A percentile compares a stretch with the other conserved stretches of the same genome.
phyloP scores from a whole-genome alignment of 2,329 filamentous ascomycete species.

The Colletotrichum sp. region DNA sequence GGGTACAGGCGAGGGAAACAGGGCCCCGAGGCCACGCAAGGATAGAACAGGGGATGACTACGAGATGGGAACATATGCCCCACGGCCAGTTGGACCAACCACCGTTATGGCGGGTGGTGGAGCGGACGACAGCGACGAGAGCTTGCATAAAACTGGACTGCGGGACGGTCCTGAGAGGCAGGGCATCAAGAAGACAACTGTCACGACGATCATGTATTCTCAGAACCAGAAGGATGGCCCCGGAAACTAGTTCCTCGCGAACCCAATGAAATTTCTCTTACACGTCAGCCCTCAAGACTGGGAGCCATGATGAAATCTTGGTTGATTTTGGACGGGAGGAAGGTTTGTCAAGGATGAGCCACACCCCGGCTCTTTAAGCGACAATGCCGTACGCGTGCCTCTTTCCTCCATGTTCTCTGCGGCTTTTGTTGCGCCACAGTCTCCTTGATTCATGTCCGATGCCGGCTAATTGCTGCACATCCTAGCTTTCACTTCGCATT shows the following conservation, averaged over 20 bases:
- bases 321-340: not conserved
- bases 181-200: conserved; percentile 32
- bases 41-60: conserved; percentile 21
- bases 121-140: conserved; percentile 29
- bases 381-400: not conserved
- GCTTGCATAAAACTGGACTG: conserved; percentile 8
- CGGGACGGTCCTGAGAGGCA: not conserved
- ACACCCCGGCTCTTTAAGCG: not conserved
- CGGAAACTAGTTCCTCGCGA: not conserved
- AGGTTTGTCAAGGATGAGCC: not conserved
- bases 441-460: not conserved
- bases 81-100: conserved; percentile 6
- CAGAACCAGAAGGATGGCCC: not conserved
- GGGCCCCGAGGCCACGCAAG: conserved; percentile 26
- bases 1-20: conserved; percentile 29
- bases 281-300: not conserved
- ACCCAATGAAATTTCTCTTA: not conserved
- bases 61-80: conserved; percentile 26
- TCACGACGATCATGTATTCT: conserved; percentile 27
- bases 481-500: not conserved
- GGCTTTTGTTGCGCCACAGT: not conserved
- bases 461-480: not conserved
- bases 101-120: conserved; percentile 24
- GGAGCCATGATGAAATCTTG: not conserved
- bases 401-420: not conserved